phyloP scores from a whole-genome alignment of 768 basidiomycete genomes.

The Tylopilus plumbeoviolaceoides region DNA sequence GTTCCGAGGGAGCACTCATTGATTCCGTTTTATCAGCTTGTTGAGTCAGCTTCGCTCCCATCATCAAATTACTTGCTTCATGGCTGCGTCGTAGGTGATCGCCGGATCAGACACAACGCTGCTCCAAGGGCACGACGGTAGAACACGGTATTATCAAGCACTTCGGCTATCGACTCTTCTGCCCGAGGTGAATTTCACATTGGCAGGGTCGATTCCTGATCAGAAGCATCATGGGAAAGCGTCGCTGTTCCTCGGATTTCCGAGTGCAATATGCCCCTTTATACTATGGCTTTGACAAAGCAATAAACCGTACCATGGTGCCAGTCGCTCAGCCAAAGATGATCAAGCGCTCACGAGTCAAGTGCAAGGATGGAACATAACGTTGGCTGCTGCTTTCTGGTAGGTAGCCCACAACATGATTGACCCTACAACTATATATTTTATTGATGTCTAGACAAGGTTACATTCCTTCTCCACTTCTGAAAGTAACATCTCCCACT shows the following conservation, averaged over 20 bases:
- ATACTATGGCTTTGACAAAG: slow-evolving; percentile 14
- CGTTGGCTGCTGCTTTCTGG: too few species aligned
- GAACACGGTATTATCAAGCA: too few species aligned
- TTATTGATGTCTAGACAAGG: neutral
- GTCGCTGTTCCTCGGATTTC: neutral
- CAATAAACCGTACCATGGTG: too few species aligned
- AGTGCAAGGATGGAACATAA: slow-evolving; percentile 26
- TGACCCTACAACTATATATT: neutral
- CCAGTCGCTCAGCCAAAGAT: slow-evolving; percentile 23
- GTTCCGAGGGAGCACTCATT: neutral
- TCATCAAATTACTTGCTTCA: too few species aligned
- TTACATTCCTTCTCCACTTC: slow-evolving; percentile 27
- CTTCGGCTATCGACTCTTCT: too few species aligned
- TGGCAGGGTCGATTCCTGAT: neutral
- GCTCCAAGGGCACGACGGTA: too few species aligned
- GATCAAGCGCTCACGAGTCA: slow-evolving; percentile 12
- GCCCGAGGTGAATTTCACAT: neutral
- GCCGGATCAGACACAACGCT: too few species aligned
- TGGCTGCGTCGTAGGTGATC: too few species aligned
- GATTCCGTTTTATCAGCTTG: neutral
- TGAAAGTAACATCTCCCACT: slow-evolving; percentile 22
- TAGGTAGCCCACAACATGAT: too few species aligned
- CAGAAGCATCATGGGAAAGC: slow-evolving; percentile 5
- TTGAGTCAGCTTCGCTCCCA: neutral
- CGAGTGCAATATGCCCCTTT: neutral